Base-by-base conservation (phyloP, 2,329 filamentous ascomycete genomes). In the Phoma herbarum region DNA sequence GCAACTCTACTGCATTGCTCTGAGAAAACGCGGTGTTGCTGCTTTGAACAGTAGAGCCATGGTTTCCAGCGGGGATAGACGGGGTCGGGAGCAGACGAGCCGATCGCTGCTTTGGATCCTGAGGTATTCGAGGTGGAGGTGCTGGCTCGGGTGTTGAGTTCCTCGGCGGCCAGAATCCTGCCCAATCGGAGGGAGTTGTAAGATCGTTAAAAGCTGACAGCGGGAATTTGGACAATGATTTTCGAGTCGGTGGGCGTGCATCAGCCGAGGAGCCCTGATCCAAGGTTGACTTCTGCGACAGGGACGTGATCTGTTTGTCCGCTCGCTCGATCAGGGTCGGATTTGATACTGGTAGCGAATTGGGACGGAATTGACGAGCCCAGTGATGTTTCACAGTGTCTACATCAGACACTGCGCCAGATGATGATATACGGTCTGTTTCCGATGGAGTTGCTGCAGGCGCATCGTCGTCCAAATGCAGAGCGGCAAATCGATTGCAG, bases 301-400 rank as follows among this genome's bases (percentile, higher is more conserved):
- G 12, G 22, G 42, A 52, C 37, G 28, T 31, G 45, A 9, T 18
- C 20, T 55, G 42, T 2, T 22, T 14, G 4, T 25, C 43, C 28
- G 23, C 22, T 46, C 52, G 53, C 14, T 33, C 43, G 8, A 25
- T 9, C 9, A 35, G 23, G n/a, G 39, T 39, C 8, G 55, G 7
- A 6, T 28, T 25, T 18, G 59, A 28, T 5, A 26, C 26, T 22
- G 58, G 26, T 43, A 58, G 42, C 31, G 55, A 53, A n/a, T 69
- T 59, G 11, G 66, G 60, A 18, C 55, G 61, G 29, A 69, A 68
- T 23, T 69, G 65, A 18, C 65, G 63, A n/a, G 62, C 59, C 70
- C 70, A 73, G 49, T 64, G 55, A 44, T 69, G 61, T 35, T 62
- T 57, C 11, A 69, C 57, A 16, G 44, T 48, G 12, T 66, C 59